phyloP scores from a whole-genome alignment of 805 yeast species.

The Ogataea chonburiensis region DNA sequence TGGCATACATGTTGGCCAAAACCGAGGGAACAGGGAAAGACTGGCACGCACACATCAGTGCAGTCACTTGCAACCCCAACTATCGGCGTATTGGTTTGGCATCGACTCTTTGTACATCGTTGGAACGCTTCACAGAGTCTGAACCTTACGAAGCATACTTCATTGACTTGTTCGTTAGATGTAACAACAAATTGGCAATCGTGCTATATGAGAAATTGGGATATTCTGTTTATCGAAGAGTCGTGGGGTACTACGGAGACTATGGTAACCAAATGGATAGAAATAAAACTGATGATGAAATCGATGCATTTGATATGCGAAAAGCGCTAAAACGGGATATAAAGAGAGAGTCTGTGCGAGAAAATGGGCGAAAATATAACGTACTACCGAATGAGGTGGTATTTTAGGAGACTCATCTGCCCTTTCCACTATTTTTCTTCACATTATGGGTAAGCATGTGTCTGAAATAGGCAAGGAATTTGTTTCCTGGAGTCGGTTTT shows the following conservation, averaged over 20 bases:
- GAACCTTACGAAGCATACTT: constrained; percentile 77
- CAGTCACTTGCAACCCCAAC: constrained; percentile 83
- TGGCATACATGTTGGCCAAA: constrained; percentile 94
- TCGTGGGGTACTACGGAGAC: constrained; percentile 79
- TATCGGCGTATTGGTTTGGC: constrained; percentile 88
- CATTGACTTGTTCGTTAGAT: constrained; percentile 88
- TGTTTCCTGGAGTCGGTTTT: constrained; percentile 14
- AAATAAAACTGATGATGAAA: constrained; percentile 54
- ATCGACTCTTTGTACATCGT: constrained; percentile 66
- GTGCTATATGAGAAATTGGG: constrained; percentile 84
- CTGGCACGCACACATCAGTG: constrained; percentile 97
- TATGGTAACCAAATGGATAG: constrained; percentile 39
- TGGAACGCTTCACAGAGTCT: constrained; percentile 72
- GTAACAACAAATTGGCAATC: constrained; percentile 77
- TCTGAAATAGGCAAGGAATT: constrained; percentile 18
- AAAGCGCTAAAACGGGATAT: constrained; percentile 59
- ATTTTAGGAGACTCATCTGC: constrained; percentile 39
- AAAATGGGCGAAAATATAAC: constrained; percentile 57
- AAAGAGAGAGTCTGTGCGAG: constrained; percentile 50
- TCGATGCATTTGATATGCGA: constrained; percentile 90
- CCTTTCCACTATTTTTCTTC: constrained; percentile 15
- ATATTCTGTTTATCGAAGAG: constrained; percentile 80
- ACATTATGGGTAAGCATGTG: constrained; percentile 22
- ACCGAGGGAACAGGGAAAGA: constrained; percentile 82
- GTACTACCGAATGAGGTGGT: constrained; percentile 67